These are phyloP conservation scores for Eucalyptus curtisii DNA, from an alignment of 345 rosid genomes.

Conservation along the genomic window DNA sequence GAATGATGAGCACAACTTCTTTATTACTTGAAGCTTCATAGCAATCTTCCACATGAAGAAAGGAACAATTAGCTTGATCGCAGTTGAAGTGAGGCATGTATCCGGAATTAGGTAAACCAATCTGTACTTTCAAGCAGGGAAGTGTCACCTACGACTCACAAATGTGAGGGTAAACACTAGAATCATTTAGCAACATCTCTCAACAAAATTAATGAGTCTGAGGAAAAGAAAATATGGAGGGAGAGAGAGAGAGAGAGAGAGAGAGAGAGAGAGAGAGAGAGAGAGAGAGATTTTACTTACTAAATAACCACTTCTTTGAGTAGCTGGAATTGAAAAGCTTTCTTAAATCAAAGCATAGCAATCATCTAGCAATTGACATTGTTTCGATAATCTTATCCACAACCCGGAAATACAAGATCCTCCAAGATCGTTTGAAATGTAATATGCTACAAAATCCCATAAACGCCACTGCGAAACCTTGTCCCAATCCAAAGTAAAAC, in stretches of 20 bases:
- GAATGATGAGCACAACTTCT: background rate
- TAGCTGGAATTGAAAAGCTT: too few species aligned
- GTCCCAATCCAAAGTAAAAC: too few species aligned
- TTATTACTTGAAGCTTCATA: background rate
- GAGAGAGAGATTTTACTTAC: background rate
- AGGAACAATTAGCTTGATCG: background rate
- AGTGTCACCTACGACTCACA: background rate
- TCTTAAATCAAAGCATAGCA: too few species aligned
- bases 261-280: too few species aligned
- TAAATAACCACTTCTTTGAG: accelerated
- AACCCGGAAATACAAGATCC: accelerated
- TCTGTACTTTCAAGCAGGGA: background rate
- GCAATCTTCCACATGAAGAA: background rate
- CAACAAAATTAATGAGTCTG: too few species aligned
- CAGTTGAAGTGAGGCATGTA: background rate
- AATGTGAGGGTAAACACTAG: background rate
- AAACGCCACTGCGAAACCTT: too few species aligned
- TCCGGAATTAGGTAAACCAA: too few species aligned
- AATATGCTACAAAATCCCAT: too few species aligned
- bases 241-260: background rate
- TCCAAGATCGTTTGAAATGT: too few species aligned
- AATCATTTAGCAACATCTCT: background rate
- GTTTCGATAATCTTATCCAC: background rate
- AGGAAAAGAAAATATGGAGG: too few species aligned
- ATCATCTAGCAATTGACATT: too few species aligned